Base-by-base conservation (phyloP, 1,284 basidiomycete species). In the Marasmius tenuissimus region DNA sequence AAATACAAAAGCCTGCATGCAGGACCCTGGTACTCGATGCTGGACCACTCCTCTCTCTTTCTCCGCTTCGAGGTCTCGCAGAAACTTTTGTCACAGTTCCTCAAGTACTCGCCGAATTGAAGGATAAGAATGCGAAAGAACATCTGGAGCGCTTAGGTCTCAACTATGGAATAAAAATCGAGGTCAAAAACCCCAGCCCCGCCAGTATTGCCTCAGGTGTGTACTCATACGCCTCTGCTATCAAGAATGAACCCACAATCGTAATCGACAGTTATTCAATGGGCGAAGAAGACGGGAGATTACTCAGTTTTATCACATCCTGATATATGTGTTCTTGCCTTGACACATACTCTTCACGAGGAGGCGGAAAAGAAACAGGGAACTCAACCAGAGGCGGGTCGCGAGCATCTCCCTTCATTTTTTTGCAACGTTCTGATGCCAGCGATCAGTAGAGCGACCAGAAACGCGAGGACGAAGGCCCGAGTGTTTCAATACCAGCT, bases 251-350 rank as follows among this genome's bases (percentile, higher is more conserved):
- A 27, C 20, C 7, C 34, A 16, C 37, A 64, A 61, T 68, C 53
- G 66, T 60, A 20, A 49, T 54, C 5, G 62, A 54, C 61, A 94
- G 97, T 97, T 9, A 92, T 93, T 57, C 89, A 92, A 65, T 93
- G 91, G 76, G 94, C 97, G 3, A 96, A 94, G 81, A 94, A 94
- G 81, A 98, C 97, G 0, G 97, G 97, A 76, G 97, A 99, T 76
- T 97, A 95, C 72, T 83, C 93, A 39, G 97, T 97, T 51, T 83
- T 99, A 37, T 98, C 96, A 9, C 85, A 89, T 70, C 86, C 96
- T 16, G 97, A 99, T 87, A 75, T 99, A 61, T 90, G 92, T 66
- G 90, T 99, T 45, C 79, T 99, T 51, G 97, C 97, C 0, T 79
- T 99, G 67, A 94, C 96, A 0, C 91, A 93, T 72, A 85, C 89